Percentiles rank a stretch among this genome's conserved stretches.
These are phyloP conservation scores for Halocafeteria seosinensis DNA, from an alignment of 108 stramenopile species.

Conservation along the genomic window DNA sequence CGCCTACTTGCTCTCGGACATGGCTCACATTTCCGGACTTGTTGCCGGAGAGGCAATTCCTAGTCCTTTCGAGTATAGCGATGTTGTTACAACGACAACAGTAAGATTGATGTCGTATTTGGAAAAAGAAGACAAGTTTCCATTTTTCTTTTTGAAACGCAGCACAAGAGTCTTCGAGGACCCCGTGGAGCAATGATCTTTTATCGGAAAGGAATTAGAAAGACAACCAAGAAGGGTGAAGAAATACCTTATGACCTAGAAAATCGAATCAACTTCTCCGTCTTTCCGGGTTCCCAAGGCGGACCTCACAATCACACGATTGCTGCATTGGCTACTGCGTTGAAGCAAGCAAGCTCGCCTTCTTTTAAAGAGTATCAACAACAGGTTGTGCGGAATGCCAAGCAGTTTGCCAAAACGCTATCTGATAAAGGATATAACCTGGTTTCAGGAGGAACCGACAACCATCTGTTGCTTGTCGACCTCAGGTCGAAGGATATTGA, in stretches of 20 bases:
- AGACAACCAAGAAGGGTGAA: slow-evolving; percentile 73
- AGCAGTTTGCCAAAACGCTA: slow-evolving; percentile 53
- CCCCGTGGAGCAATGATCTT: slow-evolving; percentile 99
- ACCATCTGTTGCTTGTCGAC: slow-evolving; percentile 93
- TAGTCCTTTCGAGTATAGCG: slow-evolving; percentile 83
- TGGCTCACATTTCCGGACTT: slow-evolving; percentile 99
- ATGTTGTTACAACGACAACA: slow-evolving; percentile 99
- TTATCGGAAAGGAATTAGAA: slow-evolving; percentile 54
- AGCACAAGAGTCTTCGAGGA: slow-evolving; percentile 96
- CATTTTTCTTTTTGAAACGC: too few relatives aligned
- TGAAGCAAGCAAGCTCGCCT: slow-evolving; percentile 72
- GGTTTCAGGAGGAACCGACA: slow-evolving; percentile 95
- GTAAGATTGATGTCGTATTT: too few relatives aligned
- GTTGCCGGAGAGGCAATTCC: slow-evolving; percentile 83
- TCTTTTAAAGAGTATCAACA: slow-evolving; percentile 89
- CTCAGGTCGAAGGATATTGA: slow-evolving; percentile 65
- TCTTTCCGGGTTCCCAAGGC: slow-evolving; percentile 95
- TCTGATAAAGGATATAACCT: slow-evolving; percentile 63
- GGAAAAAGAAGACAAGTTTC: too few relatives aligned
- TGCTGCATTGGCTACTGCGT: slow-evolving; percentile 79
- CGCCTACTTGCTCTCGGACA: slow-evolving; percentile 87
- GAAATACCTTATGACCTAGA: slow-evolving; percentile 86
- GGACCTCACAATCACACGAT: slow-evolving; percentile 99
- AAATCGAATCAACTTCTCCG: slow-evolving; percentile 88
- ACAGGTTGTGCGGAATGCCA: slow-evolving; percentile 25